Conservation (phyloP, 2,329 filamentous ascomycete species). For the Diaporthe amygdali region DNA sequence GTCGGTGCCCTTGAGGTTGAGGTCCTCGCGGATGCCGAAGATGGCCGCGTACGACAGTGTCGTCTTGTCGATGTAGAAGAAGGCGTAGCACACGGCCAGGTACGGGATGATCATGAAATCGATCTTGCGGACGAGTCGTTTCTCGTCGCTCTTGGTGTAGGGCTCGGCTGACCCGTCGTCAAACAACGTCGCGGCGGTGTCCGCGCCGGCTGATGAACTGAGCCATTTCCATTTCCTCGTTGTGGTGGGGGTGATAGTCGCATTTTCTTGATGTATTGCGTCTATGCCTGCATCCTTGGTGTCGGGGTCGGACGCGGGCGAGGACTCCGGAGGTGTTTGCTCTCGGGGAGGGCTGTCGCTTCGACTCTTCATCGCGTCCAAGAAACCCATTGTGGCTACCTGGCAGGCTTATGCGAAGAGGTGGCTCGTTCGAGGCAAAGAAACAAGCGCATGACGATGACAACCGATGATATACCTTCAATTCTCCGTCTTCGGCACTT, state of each 20-base stretch:
- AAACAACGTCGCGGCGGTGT: slow-evolving; percentile 19
- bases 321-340: background rate
- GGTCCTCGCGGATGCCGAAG: slow-evolving; percentile 65
- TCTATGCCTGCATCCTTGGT: background rate
- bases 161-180: background rate
- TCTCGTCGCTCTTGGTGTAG: slow-evolving; percentile 20
- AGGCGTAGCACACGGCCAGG: slow-evolving; percentile 23
- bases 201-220: background rate
- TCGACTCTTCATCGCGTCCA: background rate
- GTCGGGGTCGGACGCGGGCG: background rate
- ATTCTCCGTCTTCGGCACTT: background rate
- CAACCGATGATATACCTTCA: background rate
- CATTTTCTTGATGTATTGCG: slow-evolving; percentile 11
- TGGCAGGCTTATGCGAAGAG: background rate
- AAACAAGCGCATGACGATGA: background rate
- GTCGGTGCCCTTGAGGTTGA: slow-evolving; percentile 59
- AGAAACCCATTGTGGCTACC: background rate
- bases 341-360: background rate
- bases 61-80: slow-evolving; percentile 47
- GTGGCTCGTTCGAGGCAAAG: background rate
- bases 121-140: slow-evolving; percentile 22
- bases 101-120: slow-evolving; percentile 25
- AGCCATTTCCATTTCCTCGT: background rate
- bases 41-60: slow-evolving; percentile 68
- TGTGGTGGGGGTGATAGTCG: background rate